These are phyloP conservation scores for Myxozyma nipponensis DNA, from an alignment of 805 yeast species.

Conservation along the genomic window DNA sequence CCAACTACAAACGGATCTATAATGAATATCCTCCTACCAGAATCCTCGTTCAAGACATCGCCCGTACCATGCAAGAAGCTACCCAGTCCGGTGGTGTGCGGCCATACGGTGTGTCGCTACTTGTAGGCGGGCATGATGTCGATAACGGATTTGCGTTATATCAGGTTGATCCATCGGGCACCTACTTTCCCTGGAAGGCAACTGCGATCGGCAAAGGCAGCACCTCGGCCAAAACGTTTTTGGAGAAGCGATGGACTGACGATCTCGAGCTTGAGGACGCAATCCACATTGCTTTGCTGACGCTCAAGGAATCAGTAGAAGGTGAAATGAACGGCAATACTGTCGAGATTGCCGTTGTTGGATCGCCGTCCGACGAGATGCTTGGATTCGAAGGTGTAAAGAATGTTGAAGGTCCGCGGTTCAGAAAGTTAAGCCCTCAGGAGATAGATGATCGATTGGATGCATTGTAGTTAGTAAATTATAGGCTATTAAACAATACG, in stretches of 20 bases:
- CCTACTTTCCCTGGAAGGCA: constrained; percentile 99
- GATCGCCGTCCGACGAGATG: constrained; percentile 73
- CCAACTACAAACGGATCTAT: constrained; percentile 86
- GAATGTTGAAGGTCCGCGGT: constrained; percentile 81
- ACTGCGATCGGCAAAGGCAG: constrained; percentile 98
- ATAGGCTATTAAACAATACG: background rate
- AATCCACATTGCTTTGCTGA: constrained; percentile 88
- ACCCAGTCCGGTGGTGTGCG: constrained; percentile 98
- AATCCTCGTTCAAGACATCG: constrained; percentile 88
- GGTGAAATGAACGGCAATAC: constrained; percentile 98
- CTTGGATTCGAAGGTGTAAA: constrained; percentile 83
- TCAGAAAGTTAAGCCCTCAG: constrained; percentile 75
- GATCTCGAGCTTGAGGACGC: constrained; percentile 97
- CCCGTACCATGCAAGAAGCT: constrained; percentile 96
- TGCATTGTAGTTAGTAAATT: constrained; percentile 73
- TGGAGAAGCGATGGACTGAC: constrained; percentile 98
- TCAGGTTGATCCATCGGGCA: constrained; percentile 97
- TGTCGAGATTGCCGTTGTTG: constrained; percentile 84
- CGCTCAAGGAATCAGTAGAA: constrained; percentile 93
- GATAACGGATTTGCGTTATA: constrained; percentile 50
- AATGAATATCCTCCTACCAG: constrained; percentile 97
- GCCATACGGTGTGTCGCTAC: constrained; percentile 94
- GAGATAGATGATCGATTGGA: constrained; percentile 95
- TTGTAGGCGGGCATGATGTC: constrained; percentile 92
- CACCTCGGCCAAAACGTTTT: constrained; percentile 91